Base-by-base conservation (phyloP, 495 filamentous ascomycete genomes). In the Daldinia grandis region DNA sequence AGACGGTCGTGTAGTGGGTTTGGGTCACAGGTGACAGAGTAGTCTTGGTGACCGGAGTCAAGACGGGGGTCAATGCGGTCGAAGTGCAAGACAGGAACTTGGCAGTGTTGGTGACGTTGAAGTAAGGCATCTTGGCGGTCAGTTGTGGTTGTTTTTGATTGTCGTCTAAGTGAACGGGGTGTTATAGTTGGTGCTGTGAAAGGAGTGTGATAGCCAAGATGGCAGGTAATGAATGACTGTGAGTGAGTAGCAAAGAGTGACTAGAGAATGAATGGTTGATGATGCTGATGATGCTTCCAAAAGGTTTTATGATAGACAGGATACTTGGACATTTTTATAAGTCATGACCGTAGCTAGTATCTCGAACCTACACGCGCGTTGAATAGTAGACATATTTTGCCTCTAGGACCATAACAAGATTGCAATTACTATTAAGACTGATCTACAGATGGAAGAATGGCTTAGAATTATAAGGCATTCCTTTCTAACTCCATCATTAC, bases 1-100 rank as follows among this genome's bases (percentile, higher is more conserved):
- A 85, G 57, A 80, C 65, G 5, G 81, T 84, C 12, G 82, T 83
- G 57, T 75, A 79, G 4, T 40, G 30, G 21, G 67, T 73, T 27
- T 71, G 55, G 8, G 74, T 75, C 21, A 68, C 73, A 24, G 73
- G 65, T 3, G 64, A 64, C 24, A 69, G 25, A 5, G 62, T 65
- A 7, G 69, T 72, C 7, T 61, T 58, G 15, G 25, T 27, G n/a
- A 38, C 30, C 14, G 53, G 57, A 33, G 57, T 24, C 15, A 30
- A 31, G 40, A 65, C 69, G 4, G 53, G 49, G 14, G 56, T 59
- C 19, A 66, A 59, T 15, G 71, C 63, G 30, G 66, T 60, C 47
- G 59, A n/a, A 15, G 55, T 54, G 57, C 66, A 69, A n/a, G 64
- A 68, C 42, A 71, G 49, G 49, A 74, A 64, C 21, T 47, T 50